Percentiles rank a stretch among this genome's conserved stretches.
Conservation (phyloP, 345 rosid species). For the Syzygium jambos region DNA sequence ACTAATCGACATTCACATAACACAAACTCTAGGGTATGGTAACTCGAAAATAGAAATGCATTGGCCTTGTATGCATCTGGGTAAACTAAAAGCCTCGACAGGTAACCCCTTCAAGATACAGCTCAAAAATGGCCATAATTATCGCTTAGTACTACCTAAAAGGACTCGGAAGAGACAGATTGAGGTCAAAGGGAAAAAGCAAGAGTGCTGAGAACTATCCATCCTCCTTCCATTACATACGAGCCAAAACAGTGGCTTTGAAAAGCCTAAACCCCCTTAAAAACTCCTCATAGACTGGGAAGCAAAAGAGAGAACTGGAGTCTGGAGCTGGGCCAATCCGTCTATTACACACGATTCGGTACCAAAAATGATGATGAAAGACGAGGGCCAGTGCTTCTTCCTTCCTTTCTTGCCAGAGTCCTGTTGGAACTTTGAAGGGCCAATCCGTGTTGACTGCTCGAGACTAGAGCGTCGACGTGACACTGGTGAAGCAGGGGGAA, state of each 20-base stretch:
- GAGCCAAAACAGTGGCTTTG: not conserved
- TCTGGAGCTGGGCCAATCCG: too few species aligned
- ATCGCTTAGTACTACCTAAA: too few species aligned
- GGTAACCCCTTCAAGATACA: too few species aligned
- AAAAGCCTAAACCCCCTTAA: not conserved
- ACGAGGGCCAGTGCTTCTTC: not conserved
- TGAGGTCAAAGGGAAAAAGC: too few species aligned
- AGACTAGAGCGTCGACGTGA: not conserved
- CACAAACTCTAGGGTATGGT: not conserved
- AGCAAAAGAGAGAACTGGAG: too few species aligned
- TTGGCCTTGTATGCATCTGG: not conserved
- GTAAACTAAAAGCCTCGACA: not conserved
- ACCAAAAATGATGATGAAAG: too few species aligned
- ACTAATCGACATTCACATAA: not conserved
- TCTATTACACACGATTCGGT: too few species aligned
- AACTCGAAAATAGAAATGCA: not conserved
- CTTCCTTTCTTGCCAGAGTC: not conserved
- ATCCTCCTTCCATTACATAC: not conserved
- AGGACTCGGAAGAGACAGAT: too few species aligned
- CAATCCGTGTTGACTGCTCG: not conserved
- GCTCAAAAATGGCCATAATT: too few species aligned
- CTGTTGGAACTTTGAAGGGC: not conserved
- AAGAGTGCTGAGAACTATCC: not conserved
- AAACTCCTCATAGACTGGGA: too few species aligned
- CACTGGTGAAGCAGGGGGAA: not conserved